Conservation (phyloP, 2,329 filamentous ascomycete species). For the Kalmusia sp. region DNA sequence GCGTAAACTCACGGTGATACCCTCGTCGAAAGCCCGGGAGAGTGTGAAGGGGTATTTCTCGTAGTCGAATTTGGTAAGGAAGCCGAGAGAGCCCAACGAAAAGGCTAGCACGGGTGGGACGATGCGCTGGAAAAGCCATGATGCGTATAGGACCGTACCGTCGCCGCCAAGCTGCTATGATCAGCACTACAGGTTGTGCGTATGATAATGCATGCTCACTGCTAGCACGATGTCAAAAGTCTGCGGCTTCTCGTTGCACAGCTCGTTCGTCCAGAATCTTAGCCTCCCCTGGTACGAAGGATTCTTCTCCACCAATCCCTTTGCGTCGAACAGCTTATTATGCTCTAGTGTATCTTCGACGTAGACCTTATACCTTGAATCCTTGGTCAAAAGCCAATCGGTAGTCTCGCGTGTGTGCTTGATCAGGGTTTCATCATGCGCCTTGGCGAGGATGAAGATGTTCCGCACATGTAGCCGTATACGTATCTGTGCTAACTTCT, state of each 20-base stretch:
- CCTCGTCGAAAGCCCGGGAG: slow-evolving; percentile 75
- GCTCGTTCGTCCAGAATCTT: slow-evolving; percentile 81
- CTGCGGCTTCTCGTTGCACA: slow-evolving; percentile 80
- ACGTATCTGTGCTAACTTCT: slow-evolving; percentile 82
- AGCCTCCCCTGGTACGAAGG: slow-evolving; percentile 65
- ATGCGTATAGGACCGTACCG: slow-evolving; percentile 95
- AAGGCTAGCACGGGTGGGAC: slow-evolving; percentile 95
- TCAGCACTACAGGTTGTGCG: slow-evolving; percentile 1
- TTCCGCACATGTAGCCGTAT: slow-evolving; percentile 81
- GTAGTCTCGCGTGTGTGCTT: slow-evolving; percentile 77
- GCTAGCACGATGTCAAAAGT: slow-evolving; percentile 94
- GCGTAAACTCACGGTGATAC: slow-evolving; percentile 86
- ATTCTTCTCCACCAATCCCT: slow-evolving; percentile 71
- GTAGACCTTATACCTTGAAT: slow-evolving; percentile 77
- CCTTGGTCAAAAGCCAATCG: slow-evolving; percentile 78
- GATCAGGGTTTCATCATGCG: slow-evolving; percentile 83
- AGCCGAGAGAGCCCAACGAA: slow-evolving; percentile 87
- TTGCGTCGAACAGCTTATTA: slow-evolving; percentile 75
- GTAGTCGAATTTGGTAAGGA: slow-evolving; percentile 96
- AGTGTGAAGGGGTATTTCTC: slow-evolving; percentile 74
- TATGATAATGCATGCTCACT: slow-evolving; percentile 39
- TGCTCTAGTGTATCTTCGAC: slow-evolving; percentile 78
- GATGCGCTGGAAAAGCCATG: slow-evolving; percentile 95
- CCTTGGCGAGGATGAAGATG: slow-evolving; percentile 90
- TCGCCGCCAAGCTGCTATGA: slow-evolving; percentile 75